Percentiles rank a stretch among this genome's conserved stretches.
These are phyloP conservation scores for Aethionema arabicum DNA, from an alignment of 345 rosid species.

Conservation along the genomic window DNA sequence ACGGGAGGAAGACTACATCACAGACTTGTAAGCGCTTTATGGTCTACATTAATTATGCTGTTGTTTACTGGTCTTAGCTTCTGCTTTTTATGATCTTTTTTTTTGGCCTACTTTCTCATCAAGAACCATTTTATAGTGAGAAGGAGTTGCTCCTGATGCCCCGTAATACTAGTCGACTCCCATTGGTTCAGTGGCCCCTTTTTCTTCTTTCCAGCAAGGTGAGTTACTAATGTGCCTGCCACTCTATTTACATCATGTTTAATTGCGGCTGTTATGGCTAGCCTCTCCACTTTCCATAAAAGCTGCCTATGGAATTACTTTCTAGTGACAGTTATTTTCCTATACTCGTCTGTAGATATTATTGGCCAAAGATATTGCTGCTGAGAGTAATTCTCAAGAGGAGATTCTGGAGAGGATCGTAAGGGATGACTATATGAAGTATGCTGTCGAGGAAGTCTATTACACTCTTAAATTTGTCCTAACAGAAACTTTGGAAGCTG, in stretches of 20 bases:
- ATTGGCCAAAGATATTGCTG: slow-evolving; percentile 88
- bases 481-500: slow-evolving; percentile 71
- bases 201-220: slow-evolving; percentile 99
- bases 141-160: slow-evolving; percentile 95
- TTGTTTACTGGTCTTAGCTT: slow-evolving; percentile 20
- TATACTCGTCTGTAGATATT: slow-evolving; percentile 53
- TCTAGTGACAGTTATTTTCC: slow-evolving; percentile 1
- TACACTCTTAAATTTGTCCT: slow-evolving; percentile 60
- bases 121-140: slow-evolving; percentile 52
- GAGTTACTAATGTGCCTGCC: slow-evolving; percentile 22
- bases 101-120: slow-evolving; percentile 9
- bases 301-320: not conserved
- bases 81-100: slow-evolving; percentile 3
- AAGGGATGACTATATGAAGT: slow-evolving; percentile 91
- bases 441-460: slow-evolving; percentile 91
- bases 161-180: slow-evolving; percentile 76
- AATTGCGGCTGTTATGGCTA: slow-evolving; percentile 11
- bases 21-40: slow-evolving; percentile 62
- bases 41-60: slow-evolving; percentile 18
- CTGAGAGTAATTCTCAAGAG: slow-evolving; percentile 66
- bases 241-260: slow-evolving; percentile 5
- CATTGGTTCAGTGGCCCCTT: slow-evolving; percentile 92
- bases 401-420: slow-evolving; percentile 86
- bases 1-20: slow-evolving; percentile 91
- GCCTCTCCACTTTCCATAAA: slow-evolving; percentile 25